Conservation (phyloP, 352 stramenopile species). For the Hyaloperonospora arabidopsidis region DNA sequence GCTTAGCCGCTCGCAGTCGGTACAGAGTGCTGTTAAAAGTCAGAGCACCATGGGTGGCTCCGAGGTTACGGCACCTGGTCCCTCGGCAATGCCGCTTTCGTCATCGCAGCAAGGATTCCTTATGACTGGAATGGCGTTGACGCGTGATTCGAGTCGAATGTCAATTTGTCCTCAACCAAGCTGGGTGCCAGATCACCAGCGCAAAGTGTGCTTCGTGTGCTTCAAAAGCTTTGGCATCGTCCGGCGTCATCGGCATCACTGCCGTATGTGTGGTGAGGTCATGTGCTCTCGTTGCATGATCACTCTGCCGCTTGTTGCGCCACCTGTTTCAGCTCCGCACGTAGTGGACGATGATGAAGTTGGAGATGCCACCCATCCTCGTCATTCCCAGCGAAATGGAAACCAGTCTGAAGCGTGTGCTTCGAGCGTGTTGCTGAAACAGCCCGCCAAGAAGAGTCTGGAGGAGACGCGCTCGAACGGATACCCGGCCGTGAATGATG, state of each 20-base stretch:
- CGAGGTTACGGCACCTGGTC: conserved; percentile 24
- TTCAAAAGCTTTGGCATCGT: conserved; percentile 65
- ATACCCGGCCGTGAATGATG: conserved; percentile 52
- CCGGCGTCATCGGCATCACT: conserved; percentile 59
- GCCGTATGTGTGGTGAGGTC: conserved; percentile 70
- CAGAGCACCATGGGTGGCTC: conserved; percentile 30
- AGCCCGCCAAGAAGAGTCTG: conserved; percentile 37
- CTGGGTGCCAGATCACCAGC: conserved; percentile 54
- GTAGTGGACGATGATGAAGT: conserved; percentile 10
- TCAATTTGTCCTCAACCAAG: conserved; percentile 29
- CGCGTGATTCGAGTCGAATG: conserved; percentile 23
- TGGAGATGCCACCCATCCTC: conserved; percentile 3
- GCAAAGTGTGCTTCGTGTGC: conserved; percentile 57
- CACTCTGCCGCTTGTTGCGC: conserved; percentile 51
- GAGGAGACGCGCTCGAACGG: conserved; percentile 33
- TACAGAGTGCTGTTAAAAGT: conserved; percentile 26
- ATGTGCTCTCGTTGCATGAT: conserved; percentile 65
- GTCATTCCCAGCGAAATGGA: conserved; percentile 12
- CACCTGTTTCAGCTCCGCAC: conserved; percentile 24
- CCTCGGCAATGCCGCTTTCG: conserved; percentile 15
- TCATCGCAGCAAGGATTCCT: conserved; percentile 18
- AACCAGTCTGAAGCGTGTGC: conserved; percentile 17
- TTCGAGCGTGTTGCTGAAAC: conserved; percentile 27
- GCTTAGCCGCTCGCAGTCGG: conserved; percentile 23
- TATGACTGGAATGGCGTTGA: conserved; percentile 6